Base-by-base conservation (phyloP, 495 filamentous ascomycete species). In the Aspergillus sparsus region DNA sequence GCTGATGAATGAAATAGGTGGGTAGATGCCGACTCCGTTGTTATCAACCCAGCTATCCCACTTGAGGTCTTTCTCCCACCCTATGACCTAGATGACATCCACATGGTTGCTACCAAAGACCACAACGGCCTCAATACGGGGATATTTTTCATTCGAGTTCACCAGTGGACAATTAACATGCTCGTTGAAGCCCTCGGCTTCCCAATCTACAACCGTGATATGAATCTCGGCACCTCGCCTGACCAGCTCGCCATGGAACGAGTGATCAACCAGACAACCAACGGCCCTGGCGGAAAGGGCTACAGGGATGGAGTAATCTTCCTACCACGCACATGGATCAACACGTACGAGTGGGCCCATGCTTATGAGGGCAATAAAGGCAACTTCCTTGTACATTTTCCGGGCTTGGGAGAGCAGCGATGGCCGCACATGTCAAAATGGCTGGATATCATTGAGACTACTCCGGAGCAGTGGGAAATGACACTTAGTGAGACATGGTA, bases 1-100 rank as follows among this genome's bases (percentile, higher is more conserved):
- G 36, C 49, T 13, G 37, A 41, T 12, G 21, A 52, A 32, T 53
- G 12, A 36, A 49, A 41, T 55, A 81, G 78, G 59, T 81, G 73
- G 73, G 62, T 73, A 35, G 79, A 80, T 53, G 75, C 75, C 52
- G 72, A 77, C 56, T 67, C 73, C 10, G 69, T 80, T 53, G 60
- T 81, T 58, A 60, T 80, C 13, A 82, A 80, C 58, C 66, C 66
- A 6, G 62, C 66, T 7, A 68, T 81, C 27, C 77, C 78, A 10
- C 66, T 76, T 57, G 68, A 77, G 10, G 67, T 73, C 45, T 82
- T 81, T 61, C 73, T 79, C 33, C 77, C 79, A 1, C 78, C 79
- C 1, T 41, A 65, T 15, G 70, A 74, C 32, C 70, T 78, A 58
- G 53, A 64, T 13, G 65, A 75, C 45, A 71, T 78, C 60, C 68